phyloP scores from a whole-genome alignment of 306 rosid species.

The Purshia tridentata region DNA sequence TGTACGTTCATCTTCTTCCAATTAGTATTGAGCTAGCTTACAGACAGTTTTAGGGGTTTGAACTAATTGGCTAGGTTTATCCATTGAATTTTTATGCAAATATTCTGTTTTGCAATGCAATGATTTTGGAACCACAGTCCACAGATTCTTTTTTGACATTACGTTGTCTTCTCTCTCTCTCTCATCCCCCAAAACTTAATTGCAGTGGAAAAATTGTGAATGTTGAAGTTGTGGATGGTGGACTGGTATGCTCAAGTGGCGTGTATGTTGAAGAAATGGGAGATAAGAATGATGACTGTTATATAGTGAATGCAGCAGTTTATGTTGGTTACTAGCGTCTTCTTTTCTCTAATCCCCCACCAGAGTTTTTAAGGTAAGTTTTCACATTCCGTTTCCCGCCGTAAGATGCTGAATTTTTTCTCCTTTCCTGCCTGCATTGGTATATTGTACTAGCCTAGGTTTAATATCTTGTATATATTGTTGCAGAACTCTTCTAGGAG shows the following conservation, averaged over 20 bases:
- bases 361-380: conserved; percentile 9
- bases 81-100: background rate
- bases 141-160: background rate
- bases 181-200: background rate
- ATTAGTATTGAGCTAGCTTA: background rate
- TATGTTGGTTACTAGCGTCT: conserved; percentile 74
- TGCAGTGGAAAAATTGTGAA: conserved; percentile 84
- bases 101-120: conserved; percentile 15
- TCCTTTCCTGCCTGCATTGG: background rate
- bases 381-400: conserved; percentile 9
- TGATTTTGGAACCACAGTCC: background rate
- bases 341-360: conserved; percentile 22
- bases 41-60: too few relatives aligned
- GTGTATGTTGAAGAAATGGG: conserved; percentile 96
- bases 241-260: conserved; percentile 94
- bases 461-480: background rate
- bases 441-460: background rate
- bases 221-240: conserved; percentile 90
- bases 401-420: background rate
- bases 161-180: background rate
- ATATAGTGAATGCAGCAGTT: conserved; percentile 94
- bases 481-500: background rate
- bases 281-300: conserved; percentile 92
- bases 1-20: background rate
- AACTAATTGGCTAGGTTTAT: background rate